Conservation (phyloP, 306 rosid genomes). For the Begonia loranthoides region DNA sequence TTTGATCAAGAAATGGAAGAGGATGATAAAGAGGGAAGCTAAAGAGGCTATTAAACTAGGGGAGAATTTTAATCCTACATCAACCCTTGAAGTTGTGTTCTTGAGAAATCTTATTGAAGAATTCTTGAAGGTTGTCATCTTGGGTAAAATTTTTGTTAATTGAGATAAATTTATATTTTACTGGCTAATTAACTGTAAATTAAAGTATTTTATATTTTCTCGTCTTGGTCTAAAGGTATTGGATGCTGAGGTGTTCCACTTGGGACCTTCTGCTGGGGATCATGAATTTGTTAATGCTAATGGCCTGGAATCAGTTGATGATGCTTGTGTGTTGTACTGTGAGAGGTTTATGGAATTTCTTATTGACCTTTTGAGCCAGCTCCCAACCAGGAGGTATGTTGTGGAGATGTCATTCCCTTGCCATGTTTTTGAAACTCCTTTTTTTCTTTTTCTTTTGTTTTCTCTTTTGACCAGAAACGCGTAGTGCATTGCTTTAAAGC, state of each 20-base stretch:
- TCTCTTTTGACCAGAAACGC: neutral
- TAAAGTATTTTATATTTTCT: neutral
- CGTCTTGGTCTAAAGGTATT: constrained; percentile 41
- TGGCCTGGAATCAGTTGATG: constrained; percentile 34
- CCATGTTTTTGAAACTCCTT: neutral
- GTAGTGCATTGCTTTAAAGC: neutral
- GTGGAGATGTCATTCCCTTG: neutral
- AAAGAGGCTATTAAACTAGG: constrained; percentile 63
- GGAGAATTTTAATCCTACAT: constrained; percentile 41
- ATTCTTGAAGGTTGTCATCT: constrained; percentile 59
- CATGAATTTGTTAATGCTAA: constrained; percentile 26
- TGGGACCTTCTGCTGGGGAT: constrained; percentile 23
- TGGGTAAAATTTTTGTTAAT: too few species aligned
- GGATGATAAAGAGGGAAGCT: constrained; percentile 54
- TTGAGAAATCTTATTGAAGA: constrained; percentile 76
- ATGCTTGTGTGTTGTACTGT: constrained; percentile 86
- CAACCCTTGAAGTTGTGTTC: constrained; percentile 62
- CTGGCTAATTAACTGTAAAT: too few species aligned
- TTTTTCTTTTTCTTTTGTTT: constrained; percentile 1
- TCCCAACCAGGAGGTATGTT: constrained; percentile 85
- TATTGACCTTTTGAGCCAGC: constrained; percentile 93
- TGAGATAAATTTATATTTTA: too few species aligned
- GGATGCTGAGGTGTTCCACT: constrained; percentile 50
- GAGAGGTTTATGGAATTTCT: constrained; percentile 99
- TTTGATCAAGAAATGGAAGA: constrained; percentile 91